Evolutionary conservation across 1,284 basidiomycete species (phyloP).

Genomic region (Austroboletus niveus): DNA sequence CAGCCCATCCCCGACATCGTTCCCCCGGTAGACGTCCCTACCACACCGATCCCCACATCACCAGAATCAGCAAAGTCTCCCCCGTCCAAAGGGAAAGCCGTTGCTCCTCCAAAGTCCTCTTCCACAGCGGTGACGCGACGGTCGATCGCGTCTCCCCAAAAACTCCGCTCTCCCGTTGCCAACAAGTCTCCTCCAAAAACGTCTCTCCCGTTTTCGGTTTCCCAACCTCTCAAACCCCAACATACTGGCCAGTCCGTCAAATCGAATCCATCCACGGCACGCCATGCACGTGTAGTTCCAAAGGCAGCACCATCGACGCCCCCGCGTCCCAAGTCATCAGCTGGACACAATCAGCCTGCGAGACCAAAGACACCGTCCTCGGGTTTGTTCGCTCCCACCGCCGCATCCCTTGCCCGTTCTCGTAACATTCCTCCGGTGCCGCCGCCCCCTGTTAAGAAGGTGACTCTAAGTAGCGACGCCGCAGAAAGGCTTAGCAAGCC

Average conservation of each 20-base stretch:
- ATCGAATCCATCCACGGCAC: slow-evolving; percentile 41
- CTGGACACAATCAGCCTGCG: slow-evolving; percentile 24
- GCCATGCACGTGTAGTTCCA: slow-evolving; percentile 27
- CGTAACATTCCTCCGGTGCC: slow-evolving; percentile 48
- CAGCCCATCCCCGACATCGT: slow-evolving; percentile 19
- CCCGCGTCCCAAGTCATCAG: slow-evolving; percentile 47
- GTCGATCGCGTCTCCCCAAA: slow-evolving; percentile 22
- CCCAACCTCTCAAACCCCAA: slow-evolving; percentile 49
- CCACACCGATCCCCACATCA: slow-evolving; percentile 16
- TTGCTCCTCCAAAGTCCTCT: slow-evolving; percentile 22
- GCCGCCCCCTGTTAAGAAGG: slow-evolving; percentile 52
- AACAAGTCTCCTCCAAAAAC: slow-evolving; percentile 32
- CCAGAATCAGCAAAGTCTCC: slow-evolving; percentile 22
- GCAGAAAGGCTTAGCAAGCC: slow-evolving; percentile 71
- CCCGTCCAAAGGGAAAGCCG: slow-evolving; percentile 25
- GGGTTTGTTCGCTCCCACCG: slow-evolving; percentile 73
- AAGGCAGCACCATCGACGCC: slow-evolving; percentile 39
- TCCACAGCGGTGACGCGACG: slow-evolving; percentile 16
- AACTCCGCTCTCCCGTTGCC: slow-evolving; percentile 20
- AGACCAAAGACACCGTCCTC: slow-evolving; percentile 56
- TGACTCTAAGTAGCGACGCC: slow-evolving; percentile 44
- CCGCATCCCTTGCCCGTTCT: slow-evolving; percentile 68
- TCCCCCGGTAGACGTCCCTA: slow-evolving; percentile 10
- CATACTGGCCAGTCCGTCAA: slow-evolving; percentile 50
- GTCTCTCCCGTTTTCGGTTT: slow-evolving; percentile 29